These are phyloP conservation scores for Boletales sp. DNA, from an alignment of 768 basidiomycete species.

Conservation along the genomic window DNA sequence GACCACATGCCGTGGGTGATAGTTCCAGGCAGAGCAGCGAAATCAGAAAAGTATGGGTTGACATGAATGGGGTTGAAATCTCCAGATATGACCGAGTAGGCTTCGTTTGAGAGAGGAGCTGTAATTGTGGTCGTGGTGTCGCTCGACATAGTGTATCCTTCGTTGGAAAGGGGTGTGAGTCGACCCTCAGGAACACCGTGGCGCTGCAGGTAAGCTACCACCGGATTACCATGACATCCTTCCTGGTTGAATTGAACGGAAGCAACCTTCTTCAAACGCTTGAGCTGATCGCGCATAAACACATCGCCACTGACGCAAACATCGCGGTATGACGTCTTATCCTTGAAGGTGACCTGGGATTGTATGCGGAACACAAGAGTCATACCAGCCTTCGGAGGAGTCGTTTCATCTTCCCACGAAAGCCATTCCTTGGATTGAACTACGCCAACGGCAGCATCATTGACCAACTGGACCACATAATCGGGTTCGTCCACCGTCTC, in stretches of 20 bases:
- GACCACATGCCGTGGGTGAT: conserved; percentile 99
- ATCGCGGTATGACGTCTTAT: conserved; percentile 78
- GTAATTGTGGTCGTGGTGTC: conserved; percentile 64
- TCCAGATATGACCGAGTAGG: conserved; percentile 93
- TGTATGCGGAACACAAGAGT: conserved; percentile 86
- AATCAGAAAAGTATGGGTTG: conserved; percentile 97
- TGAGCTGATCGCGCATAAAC: conserved; percentile 85
- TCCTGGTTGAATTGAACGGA: conserved; percentile 84
- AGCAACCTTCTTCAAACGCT: conserved; percentile 84
- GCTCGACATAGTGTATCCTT: conserved; percentile 80
- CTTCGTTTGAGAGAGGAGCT: conserved; percentile 89
- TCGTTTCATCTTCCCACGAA: conserved; percentile 83
- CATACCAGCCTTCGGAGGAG: conserved; percentile 75
- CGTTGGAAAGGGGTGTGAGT: conserved; percentile 72
- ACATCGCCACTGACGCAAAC: conserved; percentile 82
- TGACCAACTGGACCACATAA: conserved; percentile 72
- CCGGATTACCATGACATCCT: conserved; percentile 89
- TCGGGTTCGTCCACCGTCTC: conserved; percentile 88
- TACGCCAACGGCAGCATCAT: conserved; percentile 82
- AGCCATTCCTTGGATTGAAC: conserved; percentile 98
- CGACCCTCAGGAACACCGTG: conserved; percentile 80
- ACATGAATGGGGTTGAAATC: conserved; percentile 99
- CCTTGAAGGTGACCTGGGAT: conserved; percentile 87
- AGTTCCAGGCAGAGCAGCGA: conserved; percentile 88
- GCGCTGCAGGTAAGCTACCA: conserved; percentile 88